Evolutionary conservation across 2,329 filamentous ascomycete species (phyloP).

Genomic region (Dactylellina cionopaga): DNA sequence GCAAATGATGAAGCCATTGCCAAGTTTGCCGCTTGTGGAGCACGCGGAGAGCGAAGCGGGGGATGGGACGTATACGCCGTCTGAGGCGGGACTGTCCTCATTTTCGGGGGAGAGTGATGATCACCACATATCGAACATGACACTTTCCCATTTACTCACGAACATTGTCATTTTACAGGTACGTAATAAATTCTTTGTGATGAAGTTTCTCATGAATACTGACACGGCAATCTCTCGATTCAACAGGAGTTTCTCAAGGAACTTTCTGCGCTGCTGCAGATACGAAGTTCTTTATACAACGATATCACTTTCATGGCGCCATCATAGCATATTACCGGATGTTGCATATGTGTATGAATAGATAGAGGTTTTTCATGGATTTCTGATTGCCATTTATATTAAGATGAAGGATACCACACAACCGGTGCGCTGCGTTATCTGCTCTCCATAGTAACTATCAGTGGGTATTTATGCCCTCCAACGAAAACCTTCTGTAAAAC

Average conservation of each 20-base stretch:
- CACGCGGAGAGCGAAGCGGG: conserved; percentile 52
- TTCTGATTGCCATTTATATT: too few species aligned
- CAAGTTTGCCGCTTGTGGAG: conserved; percentile 53
- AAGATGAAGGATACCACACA: background rate
- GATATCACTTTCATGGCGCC: conserved; percentile 72
- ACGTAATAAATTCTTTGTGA: conserved; percentile 12
- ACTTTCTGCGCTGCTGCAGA: conserved; percentile 77
- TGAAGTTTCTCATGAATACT: background rate
- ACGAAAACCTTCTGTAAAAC: too few species aligned
- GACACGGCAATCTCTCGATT: conserved; percentile 8
- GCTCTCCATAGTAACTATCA: too few species aligned
- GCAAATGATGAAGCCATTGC: conserved; percentile 54
- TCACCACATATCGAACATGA: conserved; percentile 65
- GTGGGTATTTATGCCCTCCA: background rate
- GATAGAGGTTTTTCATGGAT: background rate
- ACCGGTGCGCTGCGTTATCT: background rate
- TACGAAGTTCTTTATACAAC: conserved; percentile 77
- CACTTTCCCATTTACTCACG: conserved; percentile 80
- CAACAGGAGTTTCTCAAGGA: conserved; percentile 76
- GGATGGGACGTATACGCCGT: conserved; percentile 52
- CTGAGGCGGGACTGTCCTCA: conserved; percentile 49
- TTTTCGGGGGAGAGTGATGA: conserved; percentile 57
- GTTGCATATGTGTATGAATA: background rate
- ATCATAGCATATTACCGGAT: conserved; percentile 3
- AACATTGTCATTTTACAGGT: conserved; percentile 79